A percentile compares a stretch with the other conserved stretches of the same genome.
These are phyloP conservation scores for Pisolithus microcarpus DNA, from an alignment of 768 basidiomycete genomes.

Conservation along the genomic window DNA sequence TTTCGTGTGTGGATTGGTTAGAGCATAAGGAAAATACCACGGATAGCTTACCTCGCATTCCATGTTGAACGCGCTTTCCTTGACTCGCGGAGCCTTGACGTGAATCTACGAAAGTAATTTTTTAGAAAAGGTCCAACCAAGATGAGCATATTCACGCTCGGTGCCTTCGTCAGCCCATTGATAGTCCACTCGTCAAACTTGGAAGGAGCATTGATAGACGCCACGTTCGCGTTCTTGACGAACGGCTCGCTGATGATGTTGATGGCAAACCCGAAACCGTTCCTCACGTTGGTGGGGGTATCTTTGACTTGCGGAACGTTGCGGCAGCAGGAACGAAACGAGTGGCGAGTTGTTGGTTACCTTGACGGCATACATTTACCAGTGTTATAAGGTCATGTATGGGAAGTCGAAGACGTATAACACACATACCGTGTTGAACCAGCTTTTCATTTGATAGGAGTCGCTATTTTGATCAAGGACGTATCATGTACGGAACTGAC, in stretches of 20 bases:
- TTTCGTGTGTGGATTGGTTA: constrained; percentile 6
- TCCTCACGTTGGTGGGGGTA: constrained; percentile 39
- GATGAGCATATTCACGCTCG: constrained; percentile 20
- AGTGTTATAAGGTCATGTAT: too few relatives aligned
- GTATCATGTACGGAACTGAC: not conserved
- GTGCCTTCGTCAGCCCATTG: constrained; percentile 35
- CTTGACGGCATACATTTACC: constrained; percentile 10
- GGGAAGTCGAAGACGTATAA: not conserved
- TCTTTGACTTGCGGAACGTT: constrained; percentile 30
- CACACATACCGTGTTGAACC: constrained; percentile 24
- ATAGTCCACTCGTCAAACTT: constrained; percentile 34
- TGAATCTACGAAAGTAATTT: constrained; percentile 24
- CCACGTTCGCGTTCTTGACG: constrained; percentile 32
- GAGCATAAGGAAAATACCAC: not conserved
- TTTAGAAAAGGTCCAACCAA: too few relatives aligned
- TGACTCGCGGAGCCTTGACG: constrained; percentile 34
- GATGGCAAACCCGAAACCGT: constrained; percentile 41
- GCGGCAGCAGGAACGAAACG: constrained; percentile 32
- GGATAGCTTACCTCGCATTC: constrained; percentile 29
- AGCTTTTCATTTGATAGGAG: constrained; percentile 6
- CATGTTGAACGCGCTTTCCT: constrained; percentile 42
- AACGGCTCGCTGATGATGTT: constrained; percentile 52
- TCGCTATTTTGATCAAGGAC: not conserved
- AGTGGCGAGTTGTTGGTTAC: constrained; percentile 22
- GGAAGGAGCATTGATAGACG: constrained; percentile 31